These are phyloP conservation scores for Melastoma malabathricum DNA, from an alignment of 345 rosid genomes.

Conservation along the genomic window DNA sequence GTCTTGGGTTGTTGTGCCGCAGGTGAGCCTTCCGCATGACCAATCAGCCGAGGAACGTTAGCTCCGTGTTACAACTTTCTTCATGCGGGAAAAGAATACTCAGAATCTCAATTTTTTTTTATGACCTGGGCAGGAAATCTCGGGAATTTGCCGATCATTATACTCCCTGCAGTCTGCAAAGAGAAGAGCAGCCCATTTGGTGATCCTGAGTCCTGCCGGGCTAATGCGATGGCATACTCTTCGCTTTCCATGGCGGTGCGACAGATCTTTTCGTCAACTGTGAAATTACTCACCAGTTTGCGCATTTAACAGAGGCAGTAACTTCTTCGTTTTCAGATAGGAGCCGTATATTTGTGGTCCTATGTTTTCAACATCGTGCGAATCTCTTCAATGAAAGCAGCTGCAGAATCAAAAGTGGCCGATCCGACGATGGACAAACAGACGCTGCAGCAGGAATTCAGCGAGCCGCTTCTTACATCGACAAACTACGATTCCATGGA, in stretches of 20 bases:
- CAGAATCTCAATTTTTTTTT: background rate
- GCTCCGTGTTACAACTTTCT: background rate
- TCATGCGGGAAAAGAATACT: too few relatives aligned
- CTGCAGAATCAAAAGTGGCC: conserved; percentile 6
- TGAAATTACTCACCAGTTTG: too few relatives aligned
- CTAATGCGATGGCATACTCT: conserved; percentile 31
- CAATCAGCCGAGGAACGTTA: background rate
- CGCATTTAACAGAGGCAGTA: background rate
- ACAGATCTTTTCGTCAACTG: too few relatives aligned
- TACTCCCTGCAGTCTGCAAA: conserved; percentile 38
- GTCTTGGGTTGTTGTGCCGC: conserved; percentile 41
- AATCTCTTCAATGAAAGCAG: conserved; percentile 9
- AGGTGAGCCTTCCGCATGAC: conserved; percentile 11
- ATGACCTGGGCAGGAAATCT: conserved; percentile 24
- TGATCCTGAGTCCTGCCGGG: conserved; percentile 20
- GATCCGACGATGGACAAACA: background rate
- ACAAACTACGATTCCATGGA: background rate
- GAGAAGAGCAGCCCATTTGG: conserved; percentile 42
- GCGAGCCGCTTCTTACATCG: conserved; percentile 13
- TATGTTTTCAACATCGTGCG: conserved; percentile 34
- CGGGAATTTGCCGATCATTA: conserved; percentile 34
- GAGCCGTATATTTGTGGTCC: conserved; percentile 33
- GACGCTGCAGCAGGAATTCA: conserved; percentile 6
- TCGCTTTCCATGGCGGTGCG: conserved; percentile 41
- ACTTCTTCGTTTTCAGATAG: conserved; percentile 18